These are phyloP conservation scores for Debaryomyces castellii DNA, from an alignment of 805 yeast species.

Conservation along the genomic window DNA sequence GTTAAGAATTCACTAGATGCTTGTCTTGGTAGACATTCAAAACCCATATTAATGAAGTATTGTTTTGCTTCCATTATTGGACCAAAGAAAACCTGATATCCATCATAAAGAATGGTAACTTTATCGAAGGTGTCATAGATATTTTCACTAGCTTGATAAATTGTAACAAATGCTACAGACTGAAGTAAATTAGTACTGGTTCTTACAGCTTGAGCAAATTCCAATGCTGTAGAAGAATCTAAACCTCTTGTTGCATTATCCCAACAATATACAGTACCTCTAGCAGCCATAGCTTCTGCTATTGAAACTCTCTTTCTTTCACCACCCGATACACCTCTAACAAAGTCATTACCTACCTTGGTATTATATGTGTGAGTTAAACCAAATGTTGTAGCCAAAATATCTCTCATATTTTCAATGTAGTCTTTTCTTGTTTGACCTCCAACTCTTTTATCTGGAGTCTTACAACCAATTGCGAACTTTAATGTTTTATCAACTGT, in stretches of 20 bases:
- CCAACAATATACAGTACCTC: conserved; percentile 58
- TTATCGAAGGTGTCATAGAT: conserved; percentile 62
- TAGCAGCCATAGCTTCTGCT: conserved; percentile 59
- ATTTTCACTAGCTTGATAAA: conserved; percentile 68
- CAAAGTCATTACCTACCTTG: conserved; percentile 64
- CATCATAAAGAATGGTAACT: conserved; percentile 58
- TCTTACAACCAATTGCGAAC: conserved; percentile 60
- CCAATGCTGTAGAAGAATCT: conserved; percentile 70
- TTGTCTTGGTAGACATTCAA: conserved; percentile 40
- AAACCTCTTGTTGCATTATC: conserved; percentile 73
- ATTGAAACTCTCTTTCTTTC: conserved; percentile 71
- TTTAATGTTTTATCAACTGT: conserved; percentile 65
- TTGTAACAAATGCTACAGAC: conserved; percentile 61
- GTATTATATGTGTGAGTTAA: conserved; percentile 60
- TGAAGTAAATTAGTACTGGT: conserved; percentile 56
- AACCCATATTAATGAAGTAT: conserved; percentile 36
- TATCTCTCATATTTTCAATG: conserved; percentile 54
- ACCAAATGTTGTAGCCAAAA: conserved; percentile 55
- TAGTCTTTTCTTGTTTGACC: conserved; percentile 57
- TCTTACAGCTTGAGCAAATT: conserved; percentile 59
- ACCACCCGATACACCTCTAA: conserved; percentile 73
- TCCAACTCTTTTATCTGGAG: conserved; percentile 63
- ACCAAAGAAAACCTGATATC: conserved; percentile 63
- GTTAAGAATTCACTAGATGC: conserved; percentile 36
- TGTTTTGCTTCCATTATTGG: conserved; percentile 49